These are phyloP conservation scores for Staphylotrichum tortipilum DNA, from an alignment of 495 filamentous ascomycete species.

Conservation along the genomic window DNA sequence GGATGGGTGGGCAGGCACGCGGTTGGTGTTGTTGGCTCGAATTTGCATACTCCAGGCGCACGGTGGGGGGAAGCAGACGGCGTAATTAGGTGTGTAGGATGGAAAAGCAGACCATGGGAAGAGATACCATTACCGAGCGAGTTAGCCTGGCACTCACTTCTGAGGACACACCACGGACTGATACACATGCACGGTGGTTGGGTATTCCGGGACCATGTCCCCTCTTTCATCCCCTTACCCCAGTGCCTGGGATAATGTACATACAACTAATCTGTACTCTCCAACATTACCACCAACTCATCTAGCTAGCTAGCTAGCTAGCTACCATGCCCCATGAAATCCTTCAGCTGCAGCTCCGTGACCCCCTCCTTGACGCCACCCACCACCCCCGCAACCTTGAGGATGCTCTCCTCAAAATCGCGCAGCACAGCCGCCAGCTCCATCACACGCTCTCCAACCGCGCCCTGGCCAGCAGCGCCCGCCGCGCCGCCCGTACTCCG, in stretches of 20 bases:
- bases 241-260: too few species aligned
- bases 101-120: background rate
- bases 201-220: too few species aligned
- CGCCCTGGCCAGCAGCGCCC: conserved; percentile 33
- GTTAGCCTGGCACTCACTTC: too few species aligned
- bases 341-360: conserved; percentile 56
- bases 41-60: too few species aligned
- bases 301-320: too few species aligned
- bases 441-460: conserved; percentile 32
- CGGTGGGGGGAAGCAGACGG: too few species aligned
- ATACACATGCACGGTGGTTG: background rate
- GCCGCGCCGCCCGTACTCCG: too few species aligned
- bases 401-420: conserved; percentile 71
- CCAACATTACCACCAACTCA: too few species aligned
- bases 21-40: too few species aligned
- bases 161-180: background rate
- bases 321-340: conserved; percentile 30
- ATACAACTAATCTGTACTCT: too few species aligned
- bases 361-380: conserved; percentile 61
- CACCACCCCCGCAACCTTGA: conserved; percentile 65
- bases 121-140: background rate
- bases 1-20: too few species aligned
- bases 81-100: background rate
- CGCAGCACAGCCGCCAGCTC: conserved; percentile 58
- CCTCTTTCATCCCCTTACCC: too few species aligned